Evolutionary conservation across 2,329 filamentous ascomycete genomes (phyloP), one percentile per base, ranked within the genome.

Genomic region (Hypoxylon sp.): DNA sequence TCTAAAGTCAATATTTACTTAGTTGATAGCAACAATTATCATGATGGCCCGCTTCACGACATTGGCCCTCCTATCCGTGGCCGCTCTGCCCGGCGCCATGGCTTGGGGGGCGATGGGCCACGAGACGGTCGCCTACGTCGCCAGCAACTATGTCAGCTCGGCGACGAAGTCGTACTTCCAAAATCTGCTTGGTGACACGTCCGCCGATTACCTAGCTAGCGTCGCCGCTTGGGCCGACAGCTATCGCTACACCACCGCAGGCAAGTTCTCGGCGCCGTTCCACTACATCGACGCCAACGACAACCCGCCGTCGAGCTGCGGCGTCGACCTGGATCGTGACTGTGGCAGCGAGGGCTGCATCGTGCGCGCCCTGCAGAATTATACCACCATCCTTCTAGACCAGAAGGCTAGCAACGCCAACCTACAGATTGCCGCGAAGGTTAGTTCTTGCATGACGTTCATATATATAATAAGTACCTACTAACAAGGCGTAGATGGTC

Each of bases 281-380:
- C 86, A 87, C 77, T 87, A 80, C 73, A 86, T 87, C 79, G 89
- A 91, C 76, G 89, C 89, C 65, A 85, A 90, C 73, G 89, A 92
- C 79, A 78, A 80, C 72, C 89, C 89, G 61, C 89, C 89, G 0
- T 74, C 74, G 15, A 81, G 78, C 50, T 91, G 89, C 80, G 83
- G 82, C 66, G 85, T 91, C 69, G 83, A 87, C 72, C 84, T 85
- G 64, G 80, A 82, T 24, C 86, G 89, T 59, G 89, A 91, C 79
- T 92, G 89, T 81, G 87, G 87, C 68, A 79, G 79, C 8, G 81
- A 79, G 10, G 89, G 88, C n/a, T 92, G 89, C 79, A 82, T 91
- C 50, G 84, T 92, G 61, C 86, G 80, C 65, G 87, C 88, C 3
- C 80, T 83, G 11, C 75, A 79, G 71, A 82, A 81, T 67, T 81